These are phyloP conservation scores for Aspergillus unguis DNA, from an alignment of 2,329 filamentous ascomycete species.

Conservation along the genomic window DNA sequence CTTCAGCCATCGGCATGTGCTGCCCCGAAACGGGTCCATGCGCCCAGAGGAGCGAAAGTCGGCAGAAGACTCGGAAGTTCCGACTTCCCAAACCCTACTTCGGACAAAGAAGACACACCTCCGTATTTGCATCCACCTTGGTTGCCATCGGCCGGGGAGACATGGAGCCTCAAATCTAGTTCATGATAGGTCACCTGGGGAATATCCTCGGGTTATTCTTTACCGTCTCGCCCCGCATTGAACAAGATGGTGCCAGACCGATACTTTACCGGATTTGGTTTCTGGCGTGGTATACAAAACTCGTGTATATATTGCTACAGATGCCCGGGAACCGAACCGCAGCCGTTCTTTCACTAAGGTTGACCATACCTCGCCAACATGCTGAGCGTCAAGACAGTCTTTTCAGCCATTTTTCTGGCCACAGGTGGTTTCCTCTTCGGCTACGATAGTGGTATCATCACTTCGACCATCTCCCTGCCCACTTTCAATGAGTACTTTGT, in stretches of 20 bases:
- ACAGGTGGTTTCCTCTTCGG: conserved; percentile 25
- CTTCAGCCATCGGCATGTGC: neutral
- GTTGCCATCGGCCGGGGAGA: neutral
- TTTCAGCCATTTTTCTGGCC: conserved; percentile 6
- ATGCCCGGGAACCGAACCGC: too few species aligned
- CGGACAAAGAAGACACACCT: neutral
- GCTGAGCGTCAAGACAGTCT: neutral
- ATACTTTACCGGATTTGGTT: neutral
- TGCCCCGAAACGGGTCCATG: neutral
- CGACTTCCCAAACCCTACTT: neutral
- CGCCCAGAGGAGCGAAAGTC: neutral
- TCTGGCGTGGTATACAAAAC: neutral
- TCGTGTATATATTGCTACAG: too few species aligned
- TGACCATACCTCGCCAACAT: too few species aligned
- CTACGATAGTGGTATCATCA: conserved; percentile 44
- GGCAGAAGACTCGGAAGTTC: neutral
- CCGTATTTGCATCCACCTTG: neutral
- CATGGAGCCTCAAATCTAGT: neutral
- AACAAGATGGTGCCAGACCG: neutral
- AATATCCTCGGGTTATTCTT: neutral
- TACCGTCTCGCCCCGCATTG: neutral
- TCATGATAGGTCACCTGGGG: neutral
- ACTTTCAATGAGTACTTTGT: conserved; percentile 33
- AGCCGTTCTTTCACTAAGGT: too few species aligned
- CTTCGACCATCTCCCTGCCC: conserved; percentile 34